A percentile compares a stretch with the other conserved stretches of the same genome.
Evolutionary conservation across 768 basidiomycete species (phyloP).

Genomic region (Gymnopilus junonius): DNA sequence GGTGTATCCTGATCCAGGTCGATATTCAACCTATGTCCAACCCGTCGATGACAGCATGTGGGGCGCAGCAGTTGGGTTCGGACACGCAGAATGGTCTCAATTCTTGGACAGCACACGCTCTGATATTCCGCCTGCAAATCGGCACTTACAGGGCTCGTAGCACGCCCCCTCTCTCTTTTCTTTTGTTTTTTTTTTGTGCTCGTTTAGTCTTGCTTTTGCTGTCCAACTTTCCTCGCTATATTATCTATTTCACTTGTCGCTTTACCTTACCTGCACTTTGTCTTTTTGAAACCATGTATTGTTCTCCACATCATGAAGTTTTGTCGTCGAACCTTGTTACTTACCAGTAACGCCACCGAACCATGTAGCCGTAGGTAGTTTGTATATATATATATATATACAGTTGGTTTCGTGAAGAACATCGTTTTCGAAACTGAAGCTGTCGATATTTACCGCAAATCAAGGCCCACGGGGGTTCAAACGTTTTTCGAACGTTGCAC

Average conservation of each 20-base stretch:
- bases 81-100: conserved; percentile 73
- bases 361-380: conserved; percentile 17
- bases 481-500: too few species aligned
- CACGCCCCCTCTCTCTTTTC: conserved; percentile 17
- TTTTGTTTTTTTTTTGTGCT: conserved; percentile 19
- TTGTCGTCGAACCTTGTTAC: conserved; percentile 1
- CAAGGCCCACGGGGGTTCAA: too few species aligned
- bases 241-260: conserved; percentile 25
- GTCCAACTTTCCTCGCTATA: conserved; percentile 20
- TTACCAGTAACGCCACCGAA: conserved; percentile 9
- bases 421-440: not conserved
- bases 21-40: conserved; percentile 52
- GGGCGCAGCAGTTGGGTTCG: conserved; percentile 77
- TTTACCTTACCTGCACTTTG: conserved; percentile 14
- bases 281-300: conserved; percentile 21
- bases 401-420: not conserved
- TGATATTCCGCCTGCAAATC: conserved; percentile 31
- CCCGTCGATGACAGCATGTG: conserved; percentile 73
- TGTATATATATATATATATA: conserved; percentile 15
- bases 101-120: conserved; percentile 69
- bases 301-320: conserved; percentile 9
- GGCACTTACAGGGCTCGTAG: conserved; percentile 42
- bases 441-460: too few species aligned
- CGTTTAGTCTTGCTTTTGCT: conserved; percentile 10
- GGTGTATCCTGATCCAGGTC: conserved; percentile 41